phyloP scores from a whole-genome alignment of 139 green algal genomes.

The Chlorella vulgaris region DNA sequence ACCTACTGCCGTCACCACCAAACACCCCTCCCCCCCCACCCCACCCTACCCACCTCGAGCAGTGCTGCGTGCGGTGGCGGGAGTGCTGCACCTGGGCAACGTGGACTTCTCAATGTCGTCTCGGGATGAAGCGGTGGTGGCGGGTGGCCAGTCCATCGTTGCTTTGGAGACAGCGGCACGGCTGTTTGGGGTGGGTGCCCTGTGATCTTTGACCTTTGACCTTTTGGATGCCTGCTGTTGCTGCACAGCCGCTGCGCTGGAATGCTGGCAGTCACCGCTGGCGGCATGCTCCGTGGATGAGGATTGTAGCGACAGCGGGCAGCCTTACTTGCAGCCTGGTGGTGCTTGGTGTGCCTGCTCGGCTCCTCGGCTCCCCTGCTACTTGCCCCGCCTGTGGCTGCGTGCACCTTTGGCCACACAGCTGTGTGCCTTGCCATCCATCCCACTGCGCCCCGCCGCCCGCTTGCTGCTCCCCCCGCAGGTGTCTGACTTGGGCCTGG shows the following conservation, averaged over 20 bases:
- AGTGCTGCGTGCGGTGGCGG: constrained; percentile 62
- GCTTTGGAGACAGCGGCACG: constrained; percentile 47
- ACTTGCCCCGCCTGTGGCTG: too few relatives aligned
- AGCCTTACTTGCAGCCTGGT: too few relatives aligned
- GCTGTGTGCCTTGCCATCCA: not conserved
- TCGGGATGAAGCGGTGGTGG: constrained; percentile 48
- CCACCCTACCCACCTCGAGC: too few relatives aligned
- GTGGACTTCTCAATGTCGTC: not conserved
- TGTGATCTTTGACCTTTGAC: not conserved
- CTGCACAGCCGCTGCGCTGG: too few relatives aligned
- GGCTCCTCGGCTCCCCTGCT: too few relatives aligned
- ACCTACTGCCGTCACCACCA: too few relatives aligned
- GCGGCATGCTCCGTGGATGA: too few relatives aligned
- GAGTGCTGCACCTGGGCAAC: constrained; percentile 94
- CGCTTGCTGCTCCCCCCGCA: not conserved
- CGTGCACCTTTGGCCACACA: too few relatives aligned
- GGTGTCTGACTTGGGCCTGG: constrained; percentile 45
- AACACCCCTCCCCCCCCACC: too few relatives aligned
- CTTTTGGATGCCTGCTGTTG: not conserved
- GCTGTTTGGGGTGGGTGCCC: constrained; percentile 62
- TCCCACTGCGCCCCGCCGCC: not conserved
- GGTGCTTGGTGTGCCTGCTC: too few relatives aligned
- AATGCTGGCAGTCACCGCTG: too few relatives aligned
- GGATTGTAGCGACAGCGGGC: too few relatives aligned
- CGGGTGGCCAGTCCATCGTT: not conserved